These are phyloP conservation scores for Botrytis cinerea DNA, from an alignment of 2,329 filamentous ascomycete species.

Conservation along the genomic window DNA sequence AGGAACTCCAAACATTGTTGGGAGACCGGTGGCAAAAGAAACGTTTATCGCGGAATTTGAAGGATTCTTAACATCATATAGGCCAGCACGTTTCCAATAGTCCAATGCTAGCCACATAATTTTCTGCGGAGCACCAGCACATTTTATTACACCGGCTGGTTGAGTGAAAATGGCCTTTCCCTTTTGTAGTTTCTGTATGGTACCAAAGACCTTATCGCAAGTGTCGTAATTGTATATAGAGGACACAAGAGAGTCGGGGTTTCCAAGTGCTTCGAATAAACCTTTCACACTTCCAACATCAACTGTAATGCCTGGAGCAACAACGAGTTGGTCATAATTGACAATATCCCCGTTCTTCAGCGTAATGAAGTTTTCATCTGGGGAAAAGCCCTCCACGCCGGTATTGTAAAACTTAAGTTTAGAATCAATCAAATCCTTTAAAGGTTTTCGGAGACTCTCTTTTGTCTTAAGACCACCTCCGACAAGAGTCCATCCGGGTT, in stretches of 20 bases:
- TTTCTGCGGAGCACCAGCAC: slow-evolving; percentile 63
- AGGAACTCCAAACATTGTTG: slow-evolving; percentile 60
- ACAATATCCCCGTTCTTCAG: slow-evolving; percentile 57
- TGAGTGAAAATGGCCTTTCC: slow-evolving; percentile 61
- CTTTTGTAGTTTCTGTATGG: slow-evolving; percentile 50
- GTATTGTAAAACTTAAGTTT: slow-evolving; percentile 62
- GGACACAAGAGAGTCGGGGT: slow-evolving; percentile 52
- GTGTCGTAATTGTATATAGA: slow-evolving; percentile 60
- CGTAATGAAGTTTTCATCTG: slow-evolving; percentile 57
- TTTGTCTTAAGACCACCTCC: slow-evolving; percentile 66
- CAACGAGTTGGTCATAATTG: slow-evolving; percentile 64
- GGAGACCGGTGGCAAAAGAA: slow-evolving; percentile 56
- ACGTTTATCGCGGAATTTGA: slow-evolving; percentile 51
- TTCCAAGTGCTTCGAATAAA: slow-evolving; percentile 55
- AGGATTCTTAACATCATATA: slow-evolving; percentile 49
- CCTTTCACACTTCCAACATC: slow-evolving; percentile 55
- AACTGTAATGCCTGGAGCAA: slow-evolving; percentile 58
- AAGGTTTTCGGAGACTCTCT: slow-evolving; percentile 55
- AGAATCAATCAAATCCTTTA: slow-evolving; percentile 56
- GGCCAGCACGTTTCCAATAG: slow-evolving; percentile 56
- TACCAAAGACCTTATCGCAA: slow-evolving; percentile 54
- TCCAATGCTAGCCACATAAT: slow-evolving; percentile 63
- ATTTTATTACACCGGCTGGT: slow-evolving; percentile 59
- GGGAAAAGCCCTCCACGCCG: slow-evolving; percentile 52
- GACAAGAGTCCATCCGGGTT: slow-evolving; percentile 70